phyloP scores from a whole-genome alignment of 1,139 yeast species.

The Yamadazyma spencermartinsiae region DNA sequence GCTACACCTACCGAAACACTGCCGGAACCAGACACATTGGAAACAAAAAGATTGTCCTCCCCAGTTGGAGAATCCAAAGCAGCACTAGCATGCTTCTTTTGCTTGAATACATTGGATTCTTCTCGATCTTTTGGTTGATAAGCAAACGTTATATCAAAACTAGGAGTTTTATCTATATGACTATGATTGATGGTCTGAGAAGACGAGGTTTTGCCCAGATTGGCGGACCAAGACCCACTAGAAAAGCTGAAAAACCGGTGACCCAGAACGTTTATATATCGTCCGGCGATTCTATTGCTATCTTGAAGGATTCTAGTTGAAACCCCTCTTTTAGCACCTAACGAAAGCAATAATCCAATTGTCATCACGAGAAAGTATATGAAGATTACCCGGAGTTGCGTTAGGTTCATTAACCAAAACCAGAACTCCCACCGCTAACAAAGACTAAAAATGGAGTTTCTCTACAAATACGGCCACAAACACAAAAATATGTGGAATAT shows the following conservation, averaged over 20 bases:
- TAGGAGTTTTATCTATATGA: conserved; percentile 13
- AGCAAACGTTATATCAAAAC: conserved; percentile 64
- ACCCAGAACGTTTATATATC: conserved; percentile 5
- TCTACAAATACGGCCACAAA: conserved; percentile 1
- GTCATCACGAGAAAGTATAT: conserved; percentile 22
- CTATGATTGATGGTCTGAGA: conserved; percentile 19
- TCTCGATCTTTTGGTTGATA: conserved; percentile 71
- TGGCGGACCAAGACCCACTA: conserved; percentile 21
- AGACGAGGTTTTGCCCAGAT: conserved; percentile 13
- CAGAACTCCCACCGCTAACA: no score
- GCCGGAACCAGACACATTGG: conserved; percentile 37
- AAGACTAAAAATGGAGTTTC: no score
- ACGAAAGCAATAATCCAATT: conserved; percentile 32
- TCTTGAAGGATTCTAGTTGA: conserved; percentile 5
- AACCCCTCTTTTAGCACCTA: conserved; percentile 24
- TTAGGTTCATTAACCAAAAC: conserved; percentile 1
- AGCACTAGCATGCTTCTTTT: conserved; percentile 25
- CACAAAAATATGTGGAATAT: background rate
- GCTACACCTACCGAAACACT: conserved; percentile 81
- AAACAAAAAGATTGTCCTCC: conserved; percentile 79
- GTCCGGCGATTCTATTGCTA: conserved; percentile 7
- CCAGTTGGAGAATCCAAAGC: conserved; percentile 67
- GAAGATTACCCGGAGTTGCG: conserved; percentile 9
- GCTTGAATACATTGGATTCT: conserved; percentile 43
- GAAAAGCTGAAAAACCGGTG: conserved; percentile 20